Evolutionary conservation across 148 eudicot species (phyloP).

Genomic region (Vaccinium corymbosum): DNA sequence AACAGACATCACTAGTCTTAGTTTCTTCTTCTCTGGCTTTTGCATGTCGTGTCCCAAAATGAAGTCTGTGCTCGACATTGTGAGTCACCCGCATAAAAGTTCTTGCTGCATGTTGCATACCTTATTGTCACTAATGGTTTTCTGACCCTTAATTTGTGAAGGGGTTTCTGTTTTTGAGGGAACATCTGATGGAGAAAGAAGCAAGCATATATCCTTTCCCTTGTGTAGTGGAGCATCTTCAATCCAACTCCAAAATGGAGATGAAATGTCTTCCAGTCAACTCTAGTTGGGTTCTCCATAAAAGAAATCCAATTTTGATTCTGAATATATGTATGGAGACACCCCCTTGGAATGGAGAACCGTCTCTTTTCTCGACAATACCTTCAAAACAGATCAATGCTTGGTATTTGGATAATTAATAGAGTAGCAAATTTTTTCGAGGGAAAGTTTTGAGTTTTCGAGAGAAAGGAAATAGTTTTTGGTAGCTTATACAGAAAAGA

Average conservation of each 20-base stretch:
- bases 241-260: neutral
- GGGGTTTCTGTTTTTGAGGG: neutral
- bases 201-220: neutral
- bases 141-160: neutral
- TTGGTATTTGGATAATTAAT: neutral
- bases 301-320: neutral
- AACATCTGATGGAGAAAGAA: neutral
- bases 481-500: neutral
- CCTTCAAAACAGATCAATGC: neutral
- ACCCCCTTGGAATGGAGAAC: neutral
- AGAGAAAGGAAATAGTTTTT: neutral
- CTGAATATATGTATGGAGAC: neutral
- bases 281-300: neutral
- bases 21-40: neutral
- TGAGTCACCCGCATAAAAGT: neutral
- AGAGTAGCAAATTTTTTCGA: neutral
- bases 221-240: neutral
- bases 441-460: neutral
- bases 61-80: conserved; percentile 8
- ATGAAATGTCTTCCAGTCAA: neutral
- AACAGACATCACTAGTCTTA: neutral
- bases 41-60: neutral
- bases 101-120: neutral
- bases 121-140: neutral
- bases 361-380: neutral